Conservation (phyloP, 805 yeast genomes). For the Candida silvicultrix region DNA sequence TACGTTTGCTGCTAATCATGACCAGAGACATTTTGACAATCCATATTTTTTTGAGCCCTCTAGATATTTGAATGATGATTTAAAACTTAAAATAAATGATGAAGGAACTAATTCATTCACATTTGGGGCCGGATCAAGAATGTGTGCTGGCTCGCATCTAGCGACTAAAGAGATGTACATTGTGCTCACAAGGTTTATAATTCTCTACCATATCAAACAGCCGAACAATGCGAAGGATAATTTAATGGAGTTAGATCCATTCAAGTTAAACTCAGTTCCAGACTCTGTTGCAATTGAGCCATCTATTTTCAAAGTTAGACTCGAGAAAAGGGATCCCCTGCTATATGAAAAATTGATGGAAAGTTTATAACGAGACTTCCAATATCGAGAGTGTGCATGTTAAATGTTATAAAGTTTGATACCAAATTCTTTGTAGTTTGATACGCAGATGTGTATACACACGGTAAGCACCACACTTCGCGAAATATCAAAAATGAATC, state of each 20-base stretch:
- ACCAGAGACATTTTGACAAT: constrained; percentile 30
- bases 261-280: constrained; percentile 44
- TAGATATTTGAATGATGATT: constrained; percentile 38
- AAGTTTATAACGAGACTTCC: too few relatives aligned
- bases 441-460: too few relatives aligned
- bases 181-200: constrained; percentile 44
- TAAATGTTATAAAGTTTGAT: too few relatives aligned
- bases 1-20: constrained; percentile 68
- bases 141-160: constrained; percentile 63
- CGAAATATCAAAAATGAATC: background rate
- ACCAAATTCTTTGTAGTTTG: too few relatives aligned
- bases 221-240: constrained; percentile 26
- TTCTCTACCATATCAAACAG: constrained; percentile 41
- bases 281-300: constrained; percentile 63
- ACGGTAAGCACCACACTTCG: background rate
- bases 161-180: constrained; percentile 63
- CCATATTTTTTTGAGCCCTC: constrained; percentile 48
- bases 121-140: constrained; percentile 67
- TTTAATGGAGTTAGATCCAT: constrained; percentile 44
- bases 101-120: constrained; percentile 32
- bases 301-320: constrained; percentile 28
- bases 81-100: constrained; percentile 6
- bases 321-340: constrained; percentile 24
- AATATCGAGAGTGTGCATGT: too few relatives aligned
- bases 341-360: constrained; percentile 3